Evolutionary conservation across 345 rosid species (phyloP).

Genomic region (Populus ilicifolia): DNA sequence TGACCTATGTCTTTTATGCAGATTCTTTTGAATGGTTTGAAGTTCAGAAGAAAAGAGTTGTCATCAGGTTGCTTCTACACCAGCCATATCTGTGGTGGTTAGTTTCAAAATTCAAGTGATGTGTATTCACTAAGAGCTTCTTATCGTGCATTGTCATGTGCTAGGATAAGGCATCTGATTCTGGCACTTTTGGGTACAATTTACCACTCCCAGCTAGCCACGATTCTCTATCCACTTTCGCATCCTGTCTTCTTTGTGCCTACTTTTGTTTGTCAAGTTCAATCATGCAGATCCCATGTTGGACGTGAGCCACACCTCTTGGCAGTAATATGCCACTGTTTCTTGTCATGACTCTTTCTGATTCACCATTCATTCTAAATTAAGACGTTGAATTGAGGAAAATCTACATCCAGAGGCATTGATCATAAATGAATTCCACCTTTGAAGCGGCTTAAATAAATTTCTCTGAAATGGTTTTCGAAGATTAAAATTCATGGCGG

Average conservation of each 20-base stretch:
- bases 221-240: background rate
- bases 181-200: background rate
- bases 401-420: too few species aligned
- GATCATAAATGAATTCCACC: too few species aligned
- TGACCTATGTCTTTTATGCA: slow-evolving; percentile 5
- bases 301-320: background rate
- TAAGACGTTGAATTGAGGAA: too few species aligned
- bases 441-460: too few species aligned
- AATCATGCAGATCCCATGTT: background rate
- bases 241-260: background rate
- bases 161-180: slow-evolving; percentile 17
- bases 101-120: background rate
- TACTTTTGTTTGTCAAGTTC: background rate
- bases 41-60: slow-evolving; percentile 32
- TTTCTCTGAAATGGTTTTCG: too few species aligned
- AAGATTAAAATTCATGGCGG: too few species aligned
- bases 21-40: slow-evolving; percentile 23
- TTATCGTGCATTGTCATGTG: slow-evolving; percentile 12
- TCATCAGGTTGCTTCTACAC: slow-evolving; percentile 15
- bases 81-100: slow-evolving; percentile 29
- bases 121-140: slow-evolving; percentile 5
- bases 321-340: background rate
- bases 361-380: background rate
- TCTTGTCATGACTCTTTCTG: background rate
- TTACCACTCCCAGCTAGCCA: background rate